These are phyloP conservation scores for Thermothelomyces thermophilus DNA, from an alignment of 2,329 filamentous ascomycete genomes.

Conservation along the genomic window DNA sequence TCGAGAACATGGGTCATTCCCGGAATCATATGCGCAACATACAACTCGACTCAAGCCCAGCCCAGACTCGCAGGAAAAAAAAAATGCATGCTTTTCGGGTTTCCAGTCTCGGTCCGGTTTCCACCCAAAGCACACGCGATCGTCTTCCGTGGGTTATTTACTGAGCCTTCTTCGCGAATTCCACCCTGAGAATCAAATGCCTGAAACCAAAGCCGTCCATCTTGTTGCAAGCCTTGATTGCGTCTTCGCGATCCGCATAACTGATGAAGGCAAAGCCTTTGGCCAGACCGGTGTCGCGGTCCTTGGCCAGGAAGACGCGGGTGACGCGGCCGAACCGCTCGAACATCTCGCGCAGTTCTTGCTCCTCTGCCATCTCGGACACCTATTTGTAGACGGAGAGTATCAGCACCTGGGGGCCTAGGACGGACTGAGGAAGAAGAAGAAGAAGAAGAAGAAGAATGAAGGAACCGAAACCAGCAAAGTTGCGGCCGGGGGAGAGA, in stretches of 20 bases:
- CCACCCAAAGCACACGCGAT: neutral
- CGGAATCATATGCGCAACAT: neutral
- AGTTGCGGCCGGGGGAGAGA: neutral
- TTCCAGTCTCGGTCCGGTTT: constrained; percentile 1
- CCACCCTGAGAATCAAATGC: constrained; percentile 78
- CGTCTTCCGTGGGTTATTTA: neutral
- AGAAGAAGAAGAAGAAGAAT: neutral
- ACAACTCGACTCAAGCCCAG: neutral
- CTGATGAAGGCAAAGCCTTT: constrained; percentile 99
- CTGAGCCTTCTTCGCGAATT: constrained; percentile 72
- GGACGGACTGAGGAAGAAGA: neutral
- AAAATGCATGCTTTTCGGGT: constrained; percentile 4
- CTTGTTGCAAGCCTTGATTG: constrained; percentile 88
- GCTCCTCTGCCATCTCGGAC: constrained; percentile 94
- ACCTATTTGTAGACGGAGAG: constrained; percentile 47
- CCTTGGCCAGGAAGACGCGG: constrained; percentile 95
- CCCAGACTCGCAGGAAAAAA: neutral
- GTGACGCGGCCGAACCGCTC: constrained; percentile 95
- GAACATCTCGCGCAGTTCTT: constrained; percentile 95
- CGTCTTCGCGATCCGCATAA: constrained; percentile 84
- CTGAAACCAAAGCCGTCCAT: constrained; percentile 95
- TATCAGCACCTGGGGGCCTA: neutral
- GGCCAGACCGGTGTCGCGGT: constrained; percentile 88
- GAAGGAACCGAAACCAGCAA: no score
- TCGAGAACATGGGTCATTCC: no score